These are phyloP conservation scores for Verticillium albo-atrum DNA, from an alignment of 2,329 filamentous ascomycete species.

Conservation along the genomic window DNA sequence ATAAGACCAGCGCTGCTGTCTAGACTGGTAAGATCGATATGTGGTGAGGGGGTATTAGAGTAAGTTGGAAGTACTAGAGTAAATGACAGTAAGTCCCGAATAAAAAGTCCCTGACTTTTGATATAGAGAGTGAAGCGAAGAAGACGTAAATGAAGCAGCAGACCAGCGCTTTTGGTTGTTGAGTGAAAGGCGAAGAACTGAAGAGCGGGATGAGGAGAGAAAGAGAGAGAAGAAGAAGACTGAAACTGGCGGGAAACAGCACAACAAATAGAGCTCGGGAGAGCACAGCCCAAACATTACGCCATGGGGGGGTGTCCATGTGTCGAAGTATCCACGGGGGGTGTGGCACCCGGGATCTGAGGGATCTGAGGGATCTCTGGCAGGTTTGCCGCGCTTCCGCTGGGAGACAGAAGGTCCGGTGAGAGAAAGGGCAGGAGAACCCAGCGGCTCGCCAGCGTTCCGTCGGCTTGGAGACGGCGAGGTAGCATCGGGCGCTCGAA, in stretches of 20 bases:
- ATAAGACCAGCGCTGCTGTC: conserved; percentile 3
- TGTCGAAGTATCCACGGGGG: too few relatives aligned
- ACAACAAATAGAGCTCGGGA: not conserved
- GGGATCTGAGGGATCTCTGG: not conserved
- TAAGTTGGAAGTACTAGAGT: not conserved
- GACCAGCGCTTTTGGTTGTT: conserved; percentile 44
- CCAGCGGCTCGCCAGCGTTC: not conserved
- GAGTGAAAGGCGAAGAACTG: conserved; percentile 25
- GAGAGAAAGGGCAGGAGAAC: not conserved
- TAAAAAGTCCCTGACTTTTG: not conserved
- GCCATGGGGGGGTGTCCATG: not conserved
- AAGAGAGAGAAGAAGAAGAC: conserved; percentile 11
- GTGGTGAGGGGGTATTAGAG: not conserved
- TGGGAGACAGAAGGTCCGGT: not conserved
- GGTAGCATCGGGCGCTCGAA: not conserved
- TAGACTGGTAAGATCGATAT: not conserved
- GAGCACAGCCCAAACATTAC: not conserved
- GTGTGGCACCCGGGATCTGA: not conserved
- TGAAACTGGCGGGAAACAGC: conserved; percentile 3
- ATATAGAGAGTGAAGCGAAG: not conserved
- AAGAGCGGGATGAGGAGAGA: conserved; percentile 13
- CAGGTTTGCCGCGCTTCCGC: not conserved
- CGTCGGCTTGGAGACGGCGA: not conserved
- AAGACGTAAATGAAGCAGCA: conserved; percentile 25
- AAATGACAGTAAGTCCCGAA: not conserved